These are phyloP conservation scores for Cryphonectria carpinicola DNA, from an alignment of 2,329 filamentous ascomycete species.

Conservation along the genomic window DNA sequence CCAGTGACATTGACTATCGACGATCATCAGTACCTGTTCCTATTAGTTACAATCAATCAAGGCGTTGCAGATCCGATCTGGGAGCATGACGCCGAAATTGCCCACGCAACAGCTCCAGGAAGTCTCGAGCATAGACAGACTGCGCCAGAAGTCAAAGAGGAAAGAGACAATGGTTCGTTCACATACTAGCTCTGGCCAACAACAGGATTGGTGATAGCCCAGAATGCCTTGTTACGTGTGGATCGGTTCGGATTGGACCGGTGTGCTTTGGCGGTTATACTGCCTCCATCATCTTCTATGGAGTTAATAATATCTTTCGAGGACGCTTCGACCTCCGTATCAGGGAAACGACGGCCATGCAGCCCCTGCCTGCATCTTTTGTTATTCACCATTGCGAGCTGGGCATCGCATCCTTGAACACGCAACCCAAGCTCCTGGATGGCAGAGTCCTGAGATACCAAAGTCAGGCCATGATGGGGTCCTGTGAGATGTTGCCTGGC, in stretches of 20 bases:
- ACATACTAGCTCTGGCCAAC: conserved; percentile 11
- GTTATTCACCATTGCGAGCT: conserved; percentile 5
- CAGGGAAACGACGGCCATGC: not conserved
- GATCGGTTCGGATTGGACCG: not conserved
- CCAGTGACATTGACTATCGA: not conserved
- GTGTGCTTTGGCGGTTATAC: too few species aligned
- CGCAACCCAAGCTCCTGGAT: not conserved
- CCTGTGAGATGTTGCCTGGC: not conserved
- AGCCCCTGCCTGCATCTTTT: not conserved
- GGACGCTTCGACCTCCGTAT: too few species aligned
- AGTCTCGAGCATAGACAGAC: not conserved
- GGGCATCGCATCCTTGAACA: not conserved
- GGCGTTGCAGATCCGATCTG: not conserved
- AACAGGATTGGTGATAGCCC: conserved; percentile 1
- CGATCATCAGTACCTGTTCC: not conserved
- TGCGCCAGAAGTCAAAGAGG: not conserved
- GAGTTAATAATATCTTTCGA: not conserved
- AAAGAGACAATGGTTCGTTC: not conserved
- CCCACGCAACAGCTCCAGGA: not conserved
- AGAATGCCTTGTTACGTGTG: not conserved
- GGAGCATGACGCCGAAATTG: not conserved
- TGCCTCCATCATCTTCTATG: not conserved
- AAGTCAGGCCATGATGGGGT: too few species aligned
- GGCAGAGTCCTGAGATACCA: too few species aligned
- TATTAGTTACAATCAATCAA: not conserved